Evolutionary conservation across 768 basidiomycete genomes (phyloP).

Genomic region (Hygrophorus russula): DNA sequence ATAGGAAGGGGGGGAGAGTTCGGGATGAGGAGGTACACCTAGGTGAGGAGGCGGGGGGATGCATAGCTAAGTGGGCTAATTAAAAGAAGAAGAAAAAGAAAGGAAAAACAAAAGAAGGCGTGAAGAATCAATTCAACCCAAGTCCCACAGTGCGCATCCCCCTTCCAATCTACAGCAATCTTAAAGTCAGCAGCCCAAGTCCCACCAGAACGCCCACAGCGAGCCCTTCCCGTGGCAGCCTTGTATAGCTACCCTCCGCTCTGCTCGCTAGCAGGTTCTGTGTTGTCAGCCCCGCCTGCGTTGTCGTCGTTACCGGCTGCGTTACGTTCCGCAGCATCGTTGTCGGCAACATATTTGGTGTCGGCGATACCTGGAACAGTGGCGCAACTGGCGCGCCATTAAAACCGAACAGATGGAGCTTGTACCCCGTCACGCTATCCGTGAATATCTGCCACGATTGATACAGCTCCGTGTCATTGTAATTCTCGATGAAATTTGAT

Average conservation of each 20-base stretch:
- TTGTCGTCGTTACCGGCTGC: slow-evolving; percentile 11
- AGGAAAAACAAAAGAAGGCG: neutral
- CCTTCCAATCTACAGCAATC: neutral
- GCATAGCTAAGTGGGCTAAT: neutral
- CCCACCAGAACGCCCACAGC: neutral
- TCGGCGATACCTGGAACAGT: slow-evolving; percentile 48
- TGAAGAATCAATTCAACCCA: neutral
- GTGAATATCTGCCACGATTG: slow-evolving; percentile 58
- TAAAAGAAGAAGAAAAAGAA: neutral
- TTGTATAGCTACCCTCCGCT: neutral
- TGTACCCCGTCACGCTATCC: slow-evolving; percentile 49
- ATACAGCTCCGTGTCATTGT: slow-evolving; percentile 67
- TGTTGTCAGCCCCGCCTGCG: slow-evolving; percentile 15
- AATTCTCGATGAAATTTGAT: slow-evolving; percentile 79
- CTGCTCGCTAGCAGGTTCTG: slow-evolving; percentile 3
- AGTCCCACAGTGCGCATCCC: too few species aligned
- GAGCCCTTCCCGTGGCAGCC: neutral
- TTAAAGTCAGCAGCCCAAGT: neutral
- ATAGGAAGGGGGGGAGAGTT: too few species aligned
- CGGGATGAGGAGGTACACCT: neutral
- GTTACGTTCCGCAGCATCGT: slow-evolving; percentile 44
- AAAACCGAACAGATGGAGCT: slow-evolving; percentile 67
- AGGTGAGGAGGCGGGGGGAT: neutral
- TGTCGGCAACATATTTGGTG: slow-evolving; percentile 85
- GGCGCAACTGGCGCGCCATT: slow-evolving; percentile 74